Conservation (phyloP, 2,329 filamentous ascomycete genomes). For the Curvularia eragrostidis region DNA sequence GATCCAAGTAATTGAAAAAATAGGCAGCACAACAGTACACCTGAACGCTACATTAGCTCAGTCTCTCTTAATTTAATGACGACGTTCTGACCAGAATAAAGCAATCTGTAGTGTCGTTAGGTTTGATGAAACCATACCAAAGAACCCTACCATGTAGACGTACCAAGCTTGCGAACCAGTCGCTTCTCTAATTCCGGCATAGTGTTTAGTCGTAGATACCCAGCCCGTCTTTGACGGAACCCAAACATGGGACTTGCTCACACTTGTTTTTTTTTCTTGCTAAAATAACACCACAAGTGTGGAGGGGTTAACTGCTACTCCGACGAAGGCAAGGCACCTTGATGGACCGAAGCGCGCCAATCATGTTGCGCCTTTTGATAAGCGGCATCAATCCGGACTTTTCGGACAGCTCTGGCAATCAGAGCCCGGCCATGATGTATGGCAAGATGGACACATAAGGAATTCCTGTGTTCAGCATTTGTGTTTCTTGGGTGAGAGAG, state of each 20-base stretch:
- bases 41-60: neutral
- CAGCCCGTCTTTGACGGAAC: neutral
- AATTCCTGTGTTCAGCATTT: neutral
- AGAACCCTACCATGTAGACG: neutral
- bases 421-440: neutral
- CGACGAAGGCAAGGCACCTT: slow-evolving; percentile 20
- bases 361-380: slow-evolving; percentile 22
- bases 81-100: slow-evolving; percentile 28
- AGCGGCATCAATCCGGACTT: slow-evolving; percentile 11
- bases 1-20: slow-evolving; percentile 44
- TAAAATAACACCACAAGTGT: slow-evolving; percentile 1
- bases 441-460: neutral
- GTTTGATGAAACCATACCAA: neutral
- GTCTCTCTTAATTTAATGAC: too few species aligned
- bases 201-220: slow-evolving; percentile 10
- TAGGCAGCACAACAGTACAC: slow-evolving; percentile 42
- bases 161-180: slow-evolving; percentile 37
- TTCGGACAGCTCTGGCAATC: neutral
- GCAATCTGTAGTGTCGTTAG: slow-evolving; percentile 23
- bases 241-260: neutral
- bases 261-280: neutral
- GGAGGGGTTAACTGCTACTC: neutral
- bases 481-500: neutral
- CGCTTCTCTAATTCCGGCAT: slow-evolving; percentile 32
- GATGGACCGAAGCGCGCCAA: slow-evolving; percentile 30